Percentiles rank a stretch among this genome's conserved stretches.
These are phyloP conservation scores for Trifolium repens DNA, from an alignment of 306 rosid genomes.

Conservation along the genomic window DNA sequence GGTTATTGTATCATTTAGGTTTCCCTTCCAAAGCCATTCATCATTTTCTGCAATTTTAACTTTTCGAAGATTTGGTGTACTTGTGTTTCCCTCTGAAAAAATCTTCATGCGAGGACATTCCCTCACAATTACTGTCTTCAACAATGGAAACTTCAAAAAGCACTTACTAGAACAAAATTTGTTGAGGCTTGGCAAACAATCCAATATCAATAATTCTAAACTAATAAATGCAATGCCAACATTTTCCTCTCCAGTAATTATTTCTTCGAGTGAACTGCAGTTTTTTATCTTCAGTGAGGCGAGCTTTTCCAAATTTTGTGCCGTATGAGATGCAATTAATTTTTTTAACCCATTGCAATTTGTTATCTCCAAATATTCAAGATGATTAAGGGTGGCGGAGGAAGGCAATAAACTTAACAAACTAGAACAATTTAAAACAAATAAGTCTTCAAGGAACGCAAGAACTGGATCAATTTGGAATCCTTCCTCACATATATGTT, in stretches of 20 bases:
- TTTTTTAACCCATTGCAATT: background rate
- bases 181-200: background rate
- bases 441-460: background rate
- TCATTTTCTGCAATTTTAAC: background rate
- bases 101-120: constrained; percentile 11
- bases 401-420: background rate
- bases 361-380: background rate
- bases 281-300: background rate
- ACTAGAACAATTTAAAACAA: background rate
- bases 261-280: background rate
- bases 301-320: background rate
- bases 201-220: background rate
- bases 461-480: background rate
- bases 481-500: background rate
- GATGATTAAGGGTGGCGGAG: background rate
- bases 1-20: background rate
- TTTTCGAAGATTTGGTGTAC: constrained; percentile 6
- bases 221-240: background rate
- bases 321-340: background rate
- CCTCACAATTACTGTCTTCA: constrained; percentile 1
- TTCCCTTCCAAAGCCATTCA: background rate
- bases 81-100: background rate
- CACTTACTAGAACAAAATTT: constrained; percentile 1
- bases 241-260: background rate
- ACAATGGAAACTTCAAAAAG: background rate